Percentiles rank a stretch among this genome's conserved stretches.
Conservation (phyloP, 225 moss, liverwort and hornwort genomes). For the Thuidium tamariscinum region DNA sequence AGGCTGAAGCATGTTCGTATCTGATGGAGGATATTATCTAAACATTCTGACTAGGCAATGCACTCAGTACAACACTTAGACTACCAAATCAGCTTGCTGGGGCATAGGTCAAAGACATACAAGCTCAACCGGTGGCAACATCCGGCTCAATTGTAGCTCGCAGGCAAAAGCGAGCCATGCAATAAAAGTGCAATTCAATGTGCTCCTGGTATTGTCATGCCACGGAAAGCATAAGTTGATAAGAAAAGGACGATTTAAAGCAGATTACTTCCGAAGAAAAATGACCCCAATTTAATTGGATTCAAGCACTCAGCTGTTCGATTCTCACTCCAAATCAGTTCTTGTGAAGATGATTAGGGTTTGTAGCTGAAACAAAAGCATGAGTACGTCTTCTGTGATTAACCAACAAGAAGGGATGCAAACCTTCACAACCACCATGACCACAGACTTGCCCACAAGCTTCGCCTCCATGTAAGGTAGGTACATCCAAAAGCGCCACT, state of each 20-base stretch:
- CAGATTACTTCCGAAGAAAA: background rate
- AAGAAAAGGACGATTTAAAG: background rate
- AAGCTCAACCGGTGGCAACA: slow-evolving; percentile 2
- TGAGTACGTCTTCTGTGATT: background rate
- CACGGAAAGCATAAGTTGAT: background rate
- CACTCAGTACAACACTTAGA: background rate
- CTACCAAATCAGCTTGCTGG: slow-evolving; percentile 1
- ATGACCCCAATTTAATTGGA: background rate
- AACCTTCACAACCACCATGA: slow-evolving; percentile 59
- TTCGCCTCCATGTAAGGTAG: slow-evolving; percentile 42
- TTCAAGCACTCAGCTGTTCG: background rate
- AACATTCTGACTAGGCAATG: background rate
- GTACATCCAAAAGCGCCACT: no score
- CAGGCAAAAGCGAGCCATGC: slow-evolving; percentile 43
- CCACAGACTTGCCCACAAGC: slow-evolving; percentile 45
- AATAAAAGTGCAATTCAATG: slow-evolving; percentile 58
- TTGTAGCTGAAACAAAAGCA: background rate
- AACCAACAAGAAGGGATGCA: background rate
- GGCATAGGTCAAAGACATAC: background rate
- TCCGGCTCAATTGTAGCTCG: slow-evolving; percentile 54
- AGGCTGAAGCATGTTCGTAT: background rate
- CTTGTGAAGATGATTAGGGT: background rate
- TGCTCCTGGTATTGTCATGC: slow-evolving; percentile 36
- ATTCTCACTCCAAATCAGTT: background rate
- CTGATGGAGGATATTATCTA: background rate